Evolutionary conservation across 2,329 filamentous ascomycete species (phyloP), one percentile per base, ranked within the genome.

Genomic region (Pseudocercospora fuligena): DNA sequence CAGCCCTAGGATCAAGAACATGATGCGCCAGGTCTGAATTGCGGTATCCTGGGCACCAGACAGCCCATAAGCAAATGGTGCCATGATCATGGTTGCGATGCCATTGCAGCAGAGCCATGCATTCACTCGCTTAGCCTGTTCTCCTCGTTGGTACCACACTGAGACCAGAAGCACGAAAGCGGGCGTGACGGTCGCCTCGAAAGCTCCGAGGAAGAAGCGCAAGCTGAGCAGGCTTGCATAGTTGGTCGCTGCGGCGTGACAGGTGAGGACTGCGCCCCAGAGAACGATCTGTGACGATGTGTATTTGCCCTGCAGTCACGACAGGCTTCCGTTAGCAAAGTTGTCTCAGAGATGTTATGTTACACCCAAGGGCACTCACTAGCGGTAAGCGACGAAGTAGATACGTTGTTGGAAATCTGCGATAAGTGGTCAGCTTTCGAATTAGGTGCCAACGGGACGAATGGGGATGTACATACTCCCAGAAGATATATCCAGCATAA

Each of bases 151-250:
- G 61, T 74, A 74, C 68, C 71, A 76, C 70, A 74, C 74, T 63
- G 72, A 70, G 14, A 73, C 67, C 5, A 76, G 62, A 9, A 72
- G 70, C 21, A 76, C 70, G 63, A 75, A 74, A 5, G 73, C 71
- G 2, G 74, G 73, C 23, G 73, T 72, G 11, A 73, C 73, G 7
- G 75, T 73, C 7, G 78, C 80, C 71, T 89, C 87, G 72, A 88
- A 88, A 0, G 85, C 78, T 8, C 87, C 87, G 1, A 89, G 78
- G 64, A 89, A 82, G 68, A 88, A 83, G 2, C 87, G 80, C 9
- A 83, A 82, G 2, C 80, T 81, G 73, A 88, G 80, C 43, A 89
- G 76, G 0, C 80, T 79, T 0, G 73, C 73, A 71, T 87, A 89
- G 36, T 77, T 82, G 23, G 80, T 79, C 3, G 84, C 83, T 53